Percentiles rank a stretch among this genome's conserved stretches.
These are phyloP conservation scores for Plectosphaerella sp. DNA, from an alignment of 2,329 filamentous ascomycete genomes.

Conservation along the genomic window DNA sequence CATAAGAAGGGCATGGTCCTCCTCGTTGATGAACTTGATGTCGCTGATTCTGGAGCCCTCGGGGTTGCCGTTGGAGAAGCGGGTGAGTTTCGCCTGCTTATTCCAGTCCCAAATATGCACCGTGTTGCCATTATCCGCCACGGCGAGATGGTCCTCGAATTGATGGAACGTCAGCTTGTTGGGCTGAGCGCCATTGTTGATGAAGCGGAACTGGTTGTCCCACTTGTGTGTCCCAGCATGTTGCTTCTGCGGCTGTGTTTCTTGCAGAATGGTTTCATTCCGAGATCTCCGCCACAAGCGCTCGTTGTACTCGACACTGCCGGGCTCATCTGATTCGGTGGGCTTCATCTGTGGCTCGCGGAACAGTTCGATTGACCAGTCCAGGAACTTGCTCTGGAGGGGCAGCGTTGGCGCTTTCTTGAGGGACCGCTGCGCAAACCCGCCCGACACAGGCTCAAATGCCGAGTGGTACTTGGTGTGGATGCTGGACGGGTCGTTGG, in stretches of 20 bases:
- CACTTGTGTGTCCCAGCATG: slow-evolving; percentile 81
- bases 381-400: slow-evolving; percentile 76
- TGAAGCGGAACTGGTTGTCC: slow-evolving; percentile 76
- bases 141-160: slow-evolving; percentile 92
- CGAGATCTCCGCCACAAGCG: slow-evolving; percentile 87
- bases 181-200: slow-evolving; percentile 87
- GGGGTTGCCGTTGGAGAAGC: slow-evolving; percentile 94
- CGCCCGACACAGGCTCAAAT: slow-evolving; percentile 73
- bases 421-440: slow-evolving; percentile 61
- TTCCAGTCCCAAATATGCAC: slow-evolving; percentile 95
- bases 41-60: slow-evolving; percentile 88
- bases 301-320: slow-evolving; percentile 93
- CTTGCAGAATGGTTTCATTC: slow-evolving; percentile 86
- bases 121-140: slow-evolving; percentile 88
- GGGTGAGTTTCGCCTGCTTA: slow-evolving; percentile 66
- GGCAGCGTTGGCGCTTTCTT: slow-evolving; percentile 63
- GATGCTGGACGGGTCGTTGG: slow-evolving; percentile 63
- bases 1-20: slow-evolving; percentile 91
- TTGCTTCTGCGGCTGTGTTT: slow-evolving; percentile 90
- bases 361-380: slow-evolving; percentile 98
- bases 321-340: slow-evolving; percentile 91
- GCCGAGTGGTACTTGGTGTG: slow-evolving; percentile 71
- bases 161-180: slow-evolving; percentile 95
- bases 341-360: slow-evolving; percentile 97
- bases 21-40: slow-evolving; percentile 96